phyloP scores from a whole-genome alignment of 805 yeast genomes.

The Suhomyces faveliae region DNA sequence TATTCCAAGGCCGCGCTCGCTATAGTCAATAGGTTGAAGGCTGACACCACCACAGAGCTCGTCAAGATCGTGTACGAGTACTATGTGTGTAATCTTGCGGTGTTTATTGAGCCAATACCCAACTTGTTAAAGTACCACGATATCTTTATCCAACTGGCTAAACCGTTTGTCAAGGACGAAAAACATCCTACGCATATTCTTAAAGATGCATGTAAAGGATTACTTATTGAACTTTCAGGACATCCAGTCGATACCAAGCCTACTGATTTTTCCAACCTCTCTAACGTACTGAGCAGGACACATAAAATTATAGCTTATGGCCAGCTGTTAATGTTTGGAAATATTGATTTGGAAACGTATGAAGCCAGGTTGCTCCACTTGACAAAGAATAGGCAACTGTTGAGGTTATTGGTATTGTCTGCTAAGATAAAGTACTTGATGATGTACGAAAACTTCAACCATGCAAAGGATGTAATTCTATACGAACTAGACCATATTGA shows the following conservation, averaged over 20 bases:
- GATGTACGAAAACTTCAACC: conserved; percentile 15
- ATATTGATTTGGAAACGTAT: conserved; percentile 11
- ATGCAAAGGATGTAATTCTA: conserved; percentile 15
- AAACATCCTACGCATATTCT: conserved; percentile 10
- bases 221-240: conserved; percentile 17
- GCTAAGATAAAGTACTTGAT: conserved; percentile 12
- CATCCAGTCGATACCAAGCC: conserved; percentile 6
- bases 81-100: conserved; percentile 43
- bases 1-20: conserved; percentile 39
- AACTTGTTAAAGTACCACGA: conserved; percentile 31
- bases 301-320: conserved; percentile 1
- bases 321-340: conserved; percentile 9
- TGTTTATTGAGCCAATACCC: conserved; percentile 38
- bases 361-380: neutral
- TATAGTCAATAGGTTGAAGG: conserved; percentile 29
- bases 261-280: neutral
- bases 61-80: conserved; percentile 40
- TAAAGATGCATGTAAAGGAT: conserved; percentile 12
- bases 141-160: conserved; percentile 13
- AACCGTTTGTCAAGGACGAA: conserved; percentile 11
- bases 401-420: conserved; percentile 1
- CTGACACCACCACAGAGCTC: conserved; percentile 32
- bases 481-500: conserved; percentile 17
- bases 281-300: neutral
- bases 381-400: neutral